Percentiles rank a stretch among this genome's conserved stretches.
These are phyloP conservation scores for Tylopilus plumbeoviolaceoides DNA, from an alignment of 768 basidiomycete species.

Conservation along the genomic window DNA sequence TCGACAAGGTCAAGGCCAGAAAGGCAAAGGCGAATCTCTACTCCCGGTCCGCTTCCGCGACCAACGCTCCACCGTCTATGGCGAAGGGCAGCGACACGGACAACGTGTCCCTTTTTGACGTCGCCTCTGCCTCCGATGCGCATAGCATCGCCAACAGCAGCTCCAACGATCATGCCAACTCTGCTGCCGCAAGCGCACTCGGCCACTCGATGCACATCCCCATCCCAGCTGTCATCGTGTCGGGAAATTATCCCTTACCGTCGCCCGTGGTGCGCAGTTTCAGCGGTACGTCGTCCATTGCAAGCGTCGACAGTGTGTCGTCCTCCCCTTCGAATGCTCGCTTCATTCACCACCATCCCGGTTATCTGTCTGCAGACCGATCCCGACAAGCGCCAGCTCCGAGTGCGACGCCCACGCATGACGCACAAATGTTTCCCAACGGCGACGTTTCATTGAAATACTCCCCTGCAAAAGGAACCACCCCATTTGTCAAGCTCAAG, in stretches of 20 bases:
- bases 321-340: conserved; percentile 12
- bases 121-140: conserved; percentile 23
- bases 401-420: not conserved
- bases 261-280: conserved; percentile 13
- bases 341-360: conserved; percentile 3
- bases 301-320: conserved; percentile 20
- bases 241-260: conserved; percentile 16
- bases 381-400: conserved; percentile 10
- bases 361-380: conserved; percentile 29
- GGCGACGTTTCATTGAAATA: not conserved
- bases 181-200: not conserved
- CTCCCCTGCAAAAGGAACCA: conserved; percentile 54
- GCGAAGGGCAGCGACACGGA: conserved; percentile 24
- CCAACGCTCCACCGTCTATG: not conserved
- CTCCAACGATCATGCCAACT: conserved; percentile 16
- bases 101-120: conserved; percentile 23
- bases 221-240: conserved; percentile 29
- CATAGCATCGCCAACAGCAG: conserved; percentile 28
- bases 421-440: not conserved
- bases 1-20: conserved; percentile 36
- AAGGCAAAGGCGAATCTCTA: conserved; percentile 12
- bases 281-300: conserved; percentile 21
- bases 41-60: not conserved
- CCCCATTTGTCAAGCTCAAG: conserved; percentile 53
- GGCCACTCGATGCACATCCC: not conserved